Evolutionary conservation across 192 early-diverging fungal genomes (phyloP), one percentile per base, ranked within the genome.

Genomic region (Dimargaris xerosporica): DNA sequence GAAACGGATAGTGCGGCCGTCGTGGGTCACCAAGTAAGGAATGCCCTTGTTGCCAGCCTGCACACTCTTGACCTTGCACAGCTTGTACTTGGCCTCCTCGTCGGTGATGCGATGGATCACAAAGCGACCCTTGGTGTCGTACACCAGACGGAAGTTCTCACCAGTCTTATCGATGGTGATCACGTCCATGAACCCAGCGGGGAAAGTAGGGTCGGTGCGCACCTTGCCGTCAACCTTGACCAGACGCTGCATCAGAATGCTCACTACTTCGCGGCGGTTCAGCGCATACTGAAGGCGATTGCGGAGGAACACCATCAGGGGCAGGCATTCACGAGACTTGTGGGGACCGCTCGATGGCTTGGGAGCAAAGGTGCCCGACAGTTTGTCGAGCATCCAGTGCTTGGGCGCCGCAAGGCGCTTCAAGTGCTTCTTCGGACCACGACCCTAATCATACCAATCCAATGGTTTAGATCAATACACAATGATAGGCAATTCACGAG

Each of bases 331-430:
- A 69, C 96, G 91, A 70, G 88, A 83, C 90, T 98, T 99, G 91
- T 99, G 94, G 62, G 96, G 96, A 82, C 96, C 96, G 71, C 93
- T 77, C 64, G 88, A 88, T 54, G 93, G 94, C 80, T 89, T 89
- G 66, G 94, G 94, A 63, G 94, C 96, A 54, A 72, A 76, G 71
- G 86, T 95, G 73, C 96, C 97, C 77, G 93, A 92, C 66, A 99
- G 88, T 80, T 99, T 99, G 92, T 98, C 95, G 72, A 99, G 85
- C 93, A 99, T 96, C 97, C 97, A 99, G 87, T 98, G 94, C 85
- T 93, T 93, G 79, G 97, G 97, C 51, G 97, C 93, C 72, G 78
- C 80, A 67, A 98, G 86, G 69, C 96, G 92, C 91, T 99, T 99
- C 86, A 99, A 83, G 80, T 99, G 96, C 87, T 99, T 97, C 84